Conservation (phyloP, 2,329 filamentous ascomycete genomes). For the Thelonectria rubi region DNA sequence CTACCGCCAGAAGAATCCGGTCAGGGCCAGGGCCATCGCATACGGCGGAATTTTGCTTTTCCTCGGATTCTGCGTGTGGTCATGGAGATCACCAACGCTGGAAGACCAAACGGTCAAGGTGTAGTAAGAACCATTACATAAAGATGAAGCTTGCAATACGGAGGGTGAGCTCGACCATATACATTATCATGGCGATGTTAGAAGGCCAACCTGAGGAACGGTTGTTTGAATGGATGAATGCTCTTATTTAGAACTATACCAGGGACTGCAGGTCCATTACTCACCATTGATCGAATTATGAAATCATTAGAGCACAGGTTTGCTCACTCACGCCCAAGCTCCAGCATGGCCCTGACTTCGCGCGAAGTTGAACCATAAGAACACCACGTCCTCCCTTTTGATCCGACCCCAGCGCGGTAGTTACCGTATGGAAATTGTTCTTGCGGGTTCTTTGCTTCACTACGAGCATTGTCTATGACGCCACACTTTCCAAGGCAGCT, state of each 20-base stretch:
- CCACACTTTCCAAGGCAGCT: too few species aligned
- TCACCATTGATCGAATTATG: background rate
- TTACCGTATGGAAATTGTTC: constrained; percentile 17
- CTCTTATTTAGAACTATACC: background rate
- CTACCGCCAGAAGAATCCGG: constrained; percentile 21
- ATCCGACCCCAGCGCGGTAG: constrained; percentile 26
- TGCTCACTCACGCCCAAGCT: constrained; percentile 29
- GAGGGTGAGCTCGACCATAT: background rate
- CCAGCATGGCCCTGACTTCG: constrained; percentile 33
- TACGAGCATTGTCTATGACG: too few species aligned
- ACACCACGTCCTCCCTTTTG: constrained; percentile 18
- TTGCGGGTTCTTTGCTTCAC: too few species aligned
- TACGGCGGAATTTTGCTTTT: constrained; percentile 3
- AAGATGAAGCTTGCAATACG: too few species aligned
- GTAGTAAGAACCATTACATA: background rate
- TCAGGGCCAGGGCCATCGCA: background rate
- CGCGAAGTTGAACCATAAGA: constrained; percentile 20
- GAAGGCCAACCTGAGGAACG: background rate
- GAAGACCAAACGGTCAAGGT: background rate
- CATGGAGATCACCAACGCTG: background rate
- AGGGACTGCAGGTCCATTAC: background rate
- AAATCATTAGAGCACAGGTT: constrained; percentile 33
- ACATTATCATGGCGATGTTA: background rate
- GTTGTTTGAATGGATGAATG: background rate
- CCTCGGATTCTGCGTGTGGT: constrained; percentile 5